phyloP scores from a whole-genome alignment of 192 early-diverging fungal genomes.

The Coemansia sp. region DNA sequence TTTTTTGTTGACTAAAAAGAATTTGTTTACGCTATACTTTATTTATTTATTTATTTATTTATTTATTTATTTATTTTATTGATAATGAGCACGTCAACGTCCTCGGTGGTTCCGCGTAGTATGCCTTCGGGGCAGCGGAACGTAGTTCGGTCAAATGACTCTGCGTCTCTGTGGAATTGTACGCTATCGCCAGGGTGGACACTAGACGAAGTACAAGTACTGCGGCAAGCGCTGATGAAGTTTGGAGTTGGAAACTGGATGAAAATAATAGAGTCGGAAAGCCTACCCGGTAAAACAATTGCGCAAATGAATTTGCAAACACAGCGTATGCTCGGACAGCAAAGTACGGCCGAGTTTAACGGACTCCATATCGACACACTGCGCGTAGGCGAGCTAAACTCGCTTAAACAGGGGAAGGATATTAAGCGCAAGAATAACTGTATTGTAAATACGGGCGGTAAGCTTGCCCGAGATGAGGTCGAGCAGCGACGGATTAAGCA shows the following conservation, averaged over 20 bases:
- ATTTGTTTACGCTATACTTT: conserved; percentile 20
- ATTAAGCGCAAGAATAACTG: conserved; percentile 93
- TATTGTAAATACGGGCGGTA: conserved; percentile 91
- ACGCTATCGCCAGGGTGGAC: conserved; percentile 94
- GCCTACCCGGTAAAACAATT: conserved; percentile 93
- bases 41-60: background rate
- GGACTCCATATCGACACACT: conserved; percentile 88
- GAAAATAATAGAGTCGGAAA: conserved; percentile 88
- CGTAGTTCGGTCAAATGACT: conserved; percentile 90
- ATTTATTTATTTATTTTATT: conserved; percentile 5
- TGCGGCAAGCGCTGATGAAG: conserved; percentile 82
- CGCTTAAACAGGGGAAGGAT: conserved; percentile 74
- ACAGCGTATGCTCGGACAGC: conserved; percentile 93
- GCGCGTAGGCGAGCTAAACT: conserved; percentile 85
- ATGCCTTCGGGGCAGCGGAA: conserved; percentile 90
- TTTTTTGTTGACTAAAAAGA: conserved; percentile 6
- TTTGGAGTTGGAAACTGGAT: conserved; percentile 97
- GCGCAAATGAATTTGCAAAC: conserved; percentile 97
- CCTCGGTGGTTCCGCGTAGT: conserved; percentile 70
- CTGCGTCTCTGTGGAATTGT: conserved; percentile 93
- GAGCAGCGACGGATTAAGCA: conserved; percentile 68
- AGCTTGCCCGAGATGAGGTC: conserved; percentile 75
- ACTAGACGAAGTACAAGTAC: conserved; percentile 75
- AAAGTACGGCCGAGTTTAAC: conserved; percentile 94
- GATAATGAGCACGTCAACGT: conserved; percentile 20